These are phyloP conservation scores for Alternaria sp. DNA, from an alignment of 2,329 filamentous ascomycete genomes.

Conservation along the genomic window DNA sequence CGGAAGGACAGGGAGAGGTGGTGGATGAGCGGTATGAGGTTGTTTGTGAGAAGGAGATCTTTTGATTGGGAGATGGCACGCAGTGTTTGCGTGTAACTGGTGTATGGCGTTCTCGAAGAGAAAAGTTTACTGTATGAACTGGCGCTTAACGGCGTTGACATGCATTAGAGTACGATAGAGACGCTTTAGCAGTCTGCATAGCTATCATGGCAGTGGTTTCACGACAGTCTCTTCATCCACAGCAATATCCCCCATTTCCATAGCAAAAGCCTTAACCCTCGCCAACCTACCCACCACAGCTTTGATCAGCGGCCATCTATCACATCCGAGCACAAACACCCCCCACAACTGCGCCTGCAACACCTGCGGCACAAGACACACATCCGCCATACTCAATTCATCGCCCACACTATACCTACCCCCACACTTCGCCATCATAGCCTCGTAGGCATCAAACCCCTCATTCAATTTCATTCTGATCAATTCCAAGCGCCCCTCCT, in stretches of 20 bases:
- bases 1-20: conserved; percentile 53
- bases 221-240: neutral
- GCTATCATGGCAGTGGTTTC: neutral
- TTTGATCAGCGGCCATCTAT: conserved; percentile 55
- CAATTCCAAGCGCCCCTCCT: conserved; percentile 3
- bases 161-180: neutral
- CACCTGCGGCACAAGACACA: conserved; percentile 63
- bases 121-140: too few relatives aligned
- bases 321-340: conserved; percentile 53
- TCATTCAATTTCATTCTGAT: conserved; percentile 51
- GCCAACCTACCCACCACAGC: conserved; percentile 57
- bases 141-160: neutral
- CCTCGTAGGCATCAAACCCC: conserved; percentile 65
- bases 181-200: neutral
- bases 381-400: conserved; percentile 63
- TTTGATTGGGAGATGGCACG: neutral
- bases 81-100: neutral
- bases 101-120: neutral
- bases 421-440: conserved; percentile 43
- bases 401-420: conserved; percentile 64
- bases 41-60: conserved; percentile 48
- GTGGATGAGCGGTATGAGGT: conserved; percentile 61
- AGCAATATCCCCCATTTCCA: neutral
- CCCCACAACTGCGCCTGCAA: conserved; percentile 64
- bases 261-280: conserved; percentile 56